phyloP scores from a whole-genome alignment of 2,329 filamentous ascomycete species.

The Pyrenophora tritici-repentis region DNA sequence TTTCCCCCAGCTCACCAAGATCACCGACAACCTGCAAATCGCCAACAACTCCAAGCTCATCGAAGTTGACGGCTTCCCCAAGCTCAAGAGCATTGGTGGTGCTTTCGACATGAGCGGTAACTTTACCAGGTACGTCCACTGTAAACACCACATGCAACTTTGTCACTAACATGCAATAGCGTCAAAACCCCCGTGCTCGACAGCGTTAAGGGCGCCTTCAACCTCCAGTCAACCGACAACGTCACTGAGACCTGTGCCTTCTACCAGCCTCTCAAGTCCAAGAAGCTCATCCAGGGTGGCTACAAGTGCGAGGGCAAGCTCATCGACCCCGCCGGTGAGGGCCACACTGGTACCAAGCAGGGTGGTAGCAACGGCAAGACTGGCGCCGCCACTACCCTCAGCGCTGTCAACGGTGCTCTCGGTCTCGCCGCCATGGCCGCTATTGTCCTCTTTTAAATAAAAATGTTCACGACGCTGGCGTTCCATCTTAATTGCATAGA shows the following conservation, averaged over 20 bases:
- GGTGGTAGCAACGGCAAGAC: constrained; percentile 28
- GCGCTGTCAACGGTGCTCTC: constrained; percentile 49
- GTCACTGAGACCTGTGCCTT: constrained; percentile 47
- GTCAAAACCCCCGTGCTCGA: constrained; percentile 66
- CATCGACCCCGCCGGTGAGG: constrained; percentile 44
- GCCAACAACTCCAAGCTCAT: constrained; percentile 84
- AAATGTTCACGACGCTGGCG: constrained; percentile 45
- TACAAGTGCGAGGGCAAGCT: constrained; percentile 50
- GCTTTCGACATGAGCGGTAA: constrained; percentile 84
- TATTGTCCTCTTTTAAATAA: constrained; percentile 54
- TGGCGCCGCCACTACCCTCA: constrained; percentile 48
- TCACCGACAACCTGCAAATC: constrained; percentile 81
- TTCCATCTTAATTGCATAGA: constrained; percentile 48
- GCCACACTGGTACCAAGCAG: constrained; percentile 43
- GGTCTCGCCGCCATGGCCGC: constrained; percentile 54
- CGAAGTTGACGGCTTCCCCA: constrained; percentile 68
- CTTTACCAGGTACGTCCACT: constrained; percentile 73
- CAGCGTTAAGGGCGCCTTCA: constrained; percentile 56
- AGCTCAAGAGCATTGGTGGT: constrained; percentile 71
- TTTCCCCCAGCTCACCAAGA: constrained; percentile 68
- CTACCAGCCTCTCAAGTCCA: constrained; percentile 52
- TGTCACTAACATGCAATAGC: constrained; percentile 55
- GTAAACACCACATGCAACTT: neutral
- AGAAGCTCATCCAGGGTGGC: constrained; percentile 51
- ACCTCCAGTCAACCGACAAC: constrained; percentile 54